Conservation (phyloP, 306 rosid species). For the Citrullus colocynthis region DNA sequence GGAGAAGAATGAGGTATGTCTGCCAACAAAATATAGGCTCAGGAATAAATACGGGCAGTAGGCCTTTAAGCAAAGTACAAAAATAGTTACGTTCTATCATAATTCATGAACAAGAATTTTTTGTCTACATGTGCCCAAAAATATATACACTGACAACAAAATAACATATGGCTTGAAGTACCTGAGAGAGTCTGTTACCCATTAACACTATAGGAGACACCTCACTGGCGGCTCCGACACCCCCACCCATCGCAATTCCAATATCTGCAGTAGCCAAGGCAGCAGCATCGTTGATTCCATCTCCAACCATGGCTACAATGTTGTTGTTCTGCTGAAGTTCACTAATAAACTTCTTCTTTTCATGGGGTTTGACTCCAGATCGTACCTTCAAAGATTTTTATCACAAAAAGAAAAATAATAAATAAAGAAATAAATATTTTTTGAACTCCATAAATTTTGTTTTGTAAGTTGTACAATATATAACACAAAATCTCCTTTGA, state of each 20-base stretch:
- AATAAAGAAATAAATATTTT: background rate
- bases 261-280: slow-evolving; percentile 84
- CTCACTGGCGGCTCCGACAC: slow-evolving; percentile 98
- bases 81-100: background rate
- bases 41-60: background rate
- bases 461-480: background rate
- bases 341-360: slow-evolving; percentile 60
- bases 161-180: slow-evolving; percentile 8
- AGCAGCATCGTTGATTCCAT: slow-evolving; percentile 96
- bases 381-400: slow-evolving; percentile 40
- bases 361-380: slow-evolving; percentile 75
- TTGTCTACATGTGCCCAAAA: background rate
- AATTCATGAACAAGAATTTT: background rate
- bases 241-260: slow-evolving; percentile 93
- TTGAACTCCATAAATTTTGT: background rate
- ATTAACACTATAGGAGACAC: slow-evolving; percentile 85
- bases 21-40: background rate
- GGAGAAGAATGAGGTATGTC: background rate
- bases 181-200: slow-evolving; percentile 93
- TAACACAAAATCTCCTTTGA: background rate
- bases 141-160: background rate
- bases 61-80: background rate
- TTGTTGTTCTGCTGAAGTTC: slow-evolving; percentile 50
- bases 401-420: too few species aligned
- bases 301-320: slow-evolving; percentile 92